Evolutionary conservation across 192 early-diverging fungal genomes (phyloP).

Genomic region (Oehlia diaphana): DNA sequence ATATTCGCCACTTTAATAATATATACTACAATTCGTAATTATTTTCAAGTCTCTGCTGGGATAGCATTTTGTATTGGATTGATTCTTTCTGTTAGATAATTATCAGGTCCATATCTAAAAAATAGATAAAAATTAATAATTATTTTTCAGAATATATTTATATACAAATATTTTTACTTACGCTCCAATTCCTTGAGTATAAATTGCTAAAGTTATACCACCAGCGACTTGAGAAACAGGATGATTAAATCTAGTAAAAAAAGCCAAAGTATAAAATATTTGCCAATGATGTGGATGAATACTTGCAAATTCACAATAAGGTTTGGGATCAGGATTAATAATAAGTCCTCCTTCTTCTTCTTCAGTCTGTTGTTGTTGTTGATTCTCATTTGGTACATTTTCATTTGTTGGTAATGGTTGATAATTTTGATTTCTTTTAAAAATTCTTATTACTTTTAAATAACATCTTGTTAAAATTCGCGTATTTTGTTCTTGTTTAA

Average conservation of each 20-base stretch:
- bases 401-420: neutral
- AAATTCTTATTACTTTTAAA: neutral
- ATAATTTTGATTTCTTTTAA: neutral
- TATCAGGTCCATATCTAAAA: too few relatives aligned
- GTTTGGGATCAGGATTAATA: too few relatives aligned
- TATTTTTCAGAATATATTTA: neutral
- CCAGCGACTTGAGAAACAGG: constrained; percentile 67
- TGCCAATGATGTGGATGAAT: constrained; percentile 82
- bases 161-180: neutral
- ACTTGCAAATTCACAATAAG: neutral
- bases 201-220: constrained; percentile 70
- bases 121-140: neutral
- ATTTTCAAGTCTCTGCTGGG: too few relatives aligned
- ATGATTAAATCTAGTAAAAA: constrained; percentile 75
- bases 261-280: constrained; percentile 78
- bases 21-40: too few relatives aligned
- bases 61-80: too few relatives aligned
- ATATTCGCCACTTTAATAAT: too few relatives aligned
- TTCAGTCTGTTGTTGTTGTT: neutral
- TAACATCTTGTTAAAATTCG: constrained; percentile 30
- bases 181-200: constrained; percentile 63
- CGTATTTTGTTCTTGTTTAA: constrained; percentile 46
- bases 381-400: neutral
- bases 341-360: neutral
- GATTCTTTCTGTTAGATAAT: too few relatives aligned